These are phyloP conservation scores for Phytophthora citricola DNA, from an alignment of 352 stramenopile species.

Conservation along the genomic window DNA sequence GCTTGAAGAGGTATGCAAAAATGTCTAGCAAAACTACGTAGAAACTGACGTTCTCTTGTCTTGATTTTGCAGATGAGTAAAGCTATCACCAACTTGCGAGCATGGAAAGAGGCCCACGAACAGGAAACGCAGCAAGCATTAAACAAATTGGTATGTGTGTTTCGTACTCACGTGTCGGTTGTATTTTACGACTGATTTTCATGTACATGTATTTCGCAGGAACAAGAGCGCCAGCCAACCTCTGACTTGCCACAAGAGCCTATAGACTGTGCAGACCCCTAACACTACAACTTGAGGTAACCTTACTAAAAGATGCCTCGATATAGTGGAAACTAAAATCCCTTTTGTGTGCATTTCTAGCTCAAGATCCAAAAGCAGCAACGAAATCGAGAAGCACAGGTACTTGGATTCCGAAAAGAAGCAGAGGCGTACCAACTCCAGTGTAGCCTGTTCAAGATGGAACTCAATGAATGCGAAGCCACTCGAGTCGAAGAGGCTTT, in stretches of 20 bases:
- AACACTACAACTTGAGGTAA: constrained; percentile 23
- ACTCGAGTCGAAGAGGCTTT: constrained; percentile 29
- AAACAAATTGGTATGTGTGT: constrained; percentile 35
- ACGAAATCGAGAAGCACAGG: constrained; percentile 27
- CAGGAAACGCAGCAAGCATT: constrained; percentile 34
- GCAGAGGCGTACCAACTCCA: constrained; percentile 31
- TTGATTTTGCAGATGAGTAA: constrained; percentile 45
- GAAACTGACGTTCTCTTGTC: too few relatives aligned
- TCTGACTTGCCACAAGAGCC: neutral
- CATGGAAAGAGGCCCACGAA: constrained; percentile 50
- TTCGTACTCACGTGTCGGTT: too few relatives aligned
- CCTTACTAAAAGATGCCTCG: neutral
- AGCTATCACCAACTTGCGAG: constrained; percentile 45
- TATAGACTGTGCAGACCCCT: constrained; percentile 7
- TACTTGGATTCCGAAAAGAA: constrained; percentile 33
- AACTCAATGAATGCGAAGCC: constrained; percentile 25
- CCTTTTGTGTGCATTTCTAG: neutral
- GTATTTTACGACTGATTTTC: too few relatives aligned
- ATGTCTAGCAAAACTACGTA: neutral
- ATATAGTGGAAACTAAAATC: neutral
- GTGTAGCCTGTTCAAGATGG: constrained; percentile 18
- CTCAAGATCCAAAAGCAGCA: constrained; percentile 31
- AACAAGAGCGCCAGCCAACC: constrained; percentile 7
- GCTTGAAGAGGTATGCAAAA: constrained; percentile 41
- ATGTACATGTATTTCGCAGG: neutral